Conservation (phyloP, 2,329 filamentous ascomycete species). For the Alternaria infectoria region DNA sequence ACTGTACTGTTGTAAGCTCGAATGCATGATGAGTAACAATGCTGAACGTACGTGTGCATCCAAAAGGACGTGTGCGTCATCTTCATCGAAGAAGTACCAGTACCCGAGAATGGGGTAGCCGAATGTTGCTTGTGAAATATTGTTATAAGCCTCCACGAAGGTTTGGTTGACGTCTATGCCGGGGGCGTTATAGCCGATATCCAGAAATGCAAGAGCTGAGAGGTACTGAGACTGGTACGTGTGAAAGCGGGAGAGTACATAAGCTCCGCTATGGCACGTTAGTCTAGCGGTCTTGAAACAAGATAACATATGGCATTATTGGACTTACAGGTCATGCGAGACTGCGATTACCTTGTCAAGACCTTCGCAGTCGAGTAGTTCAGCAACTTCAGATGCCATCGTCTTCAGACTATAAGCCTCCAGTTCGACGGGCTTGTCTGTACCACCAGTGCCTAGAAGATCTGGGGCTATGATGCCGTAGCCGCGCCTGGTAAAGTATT, state of each 20-base stretch:
- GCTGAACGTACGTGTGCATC: background rate
- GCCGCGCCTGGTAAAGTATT: background rate
- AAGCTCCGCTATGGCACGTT: background rate
- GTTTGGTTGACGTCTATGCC: background rate
- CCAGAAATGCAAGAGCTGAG: background rate
- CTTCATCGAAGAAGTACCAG: background rate
- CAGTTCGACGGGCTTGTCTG: background rate
- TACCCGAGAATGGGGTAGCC: background rate
- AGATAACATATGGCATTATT: background rate
- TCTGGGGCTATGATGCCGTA: background rate
- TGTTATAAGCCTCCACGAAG: background rate
- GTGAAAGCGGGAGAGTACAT: background rate
- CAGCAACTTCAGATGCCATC: background rate
- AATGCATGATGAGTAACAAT: fast-evolving
- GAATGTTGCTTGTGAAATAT: background rate
- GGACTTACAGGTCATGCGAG: background rate
- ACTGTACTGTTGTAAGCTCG: background rate
- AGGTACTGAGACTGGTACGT: background rate
- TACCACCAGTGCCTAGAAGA: background rate
- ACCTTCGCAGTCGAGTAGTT: background rate
- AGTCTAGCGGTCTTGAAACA: background rate
- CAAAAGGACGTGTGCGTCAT: background rate
- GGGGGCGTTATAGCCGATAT: background rate
- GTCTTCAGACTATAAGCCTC: background rate
- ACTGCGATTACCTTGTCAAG: background rate